These are phyloP conservation scores for Wickerhamomyces hampshirensis DNA, from an alignment of 805 yeast genomes.

Conservation along the genomic window DNA sequence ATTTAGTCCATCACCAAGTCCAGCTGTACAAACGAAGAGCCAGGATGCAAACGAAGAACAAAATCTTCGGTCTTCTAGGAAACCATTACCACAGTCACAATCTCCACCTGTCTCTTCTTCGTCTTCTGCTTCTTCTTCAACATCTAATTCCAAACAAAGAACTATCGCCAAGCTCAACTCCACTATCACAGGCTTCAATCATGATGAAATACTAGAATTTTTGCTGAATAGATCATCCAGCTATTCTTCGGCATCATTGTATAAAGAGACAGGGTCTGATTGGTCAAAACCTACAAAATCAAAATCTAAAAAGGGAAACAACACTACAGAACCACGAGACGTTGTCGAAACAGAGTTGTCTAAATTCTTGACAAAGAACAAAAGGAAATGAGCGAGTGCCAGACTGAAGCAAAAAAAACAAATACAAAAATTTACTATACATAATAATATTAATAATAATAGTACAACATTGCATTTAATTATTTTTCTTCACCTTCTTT, in stretches of 20 bases:
- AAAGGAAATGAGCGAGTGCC: no score
- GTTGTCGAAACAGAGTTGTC: constrained; percentile 11
- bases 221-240: constrained; percentile 4
- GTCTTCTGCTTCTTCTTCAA: neutral
- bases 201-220: constrained; percentile 6
- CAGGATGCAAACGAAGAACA: neutral
- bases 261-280: constrained; percentile 9
- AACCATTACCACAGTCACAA: no score
- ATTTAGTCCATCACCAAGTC: neutral
- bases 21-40: neutral
- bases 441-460: no score
- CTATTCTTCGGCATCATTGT: constrained; percentile 1
- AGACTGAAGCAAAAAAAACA: no score
- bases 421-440: no score
- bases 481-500: no score
- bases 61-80: no score
- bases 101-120: neutral
- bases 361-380: neutral
- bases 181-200: constrained; percentile 13
- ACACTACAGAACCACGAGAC: constrained; percentile 3
- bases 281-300: constrained; percentile 7
- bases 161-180: no score
- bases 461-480: no score
- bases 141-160: constrained; percentile 3
- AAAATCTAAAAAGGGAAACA: constrained; percentile 1